Conservation (phyloP, 192 early-diverging fungal species). For the Linnemannia hyalina region DNA sequence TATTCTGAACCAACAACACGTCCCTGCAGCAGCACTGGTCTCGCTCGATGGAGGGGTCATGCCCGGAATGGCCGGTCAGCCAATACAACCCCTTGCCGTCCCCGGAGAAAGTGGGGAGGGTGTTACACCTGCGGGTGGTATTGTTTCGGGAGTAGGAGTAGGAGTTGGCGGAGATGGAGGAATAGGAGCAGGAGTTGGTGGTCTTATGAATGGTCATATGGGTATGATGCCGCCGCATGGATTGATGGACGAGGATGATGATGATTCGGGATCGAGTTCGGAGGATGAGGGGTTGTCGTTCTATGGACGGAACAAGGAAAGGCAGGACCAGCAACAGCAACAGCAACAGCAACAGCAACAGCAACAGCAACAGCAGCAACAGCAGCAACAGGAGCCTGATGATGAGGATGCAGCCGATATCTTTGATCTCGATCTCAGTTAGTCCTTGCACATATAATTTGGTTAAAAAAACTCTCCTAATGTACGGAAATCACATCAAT, state of each 20-base stretch:
- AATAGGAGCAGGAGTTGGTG: neutral
- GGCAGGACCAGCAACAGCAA: conserved; percentile 18
- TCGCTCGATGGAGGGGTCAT: conserved; percentile 45
- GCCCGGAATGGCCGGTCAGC: conserved; percentile 34
- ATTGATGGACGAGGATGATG: conserved; percentile 29
- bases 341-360: neutral
- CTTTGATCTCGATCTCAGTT: conserved; percentile 27
- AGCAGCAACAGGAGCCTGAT: conserved; percentile 20
- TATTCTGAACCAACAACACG: conserved; percentile 63
- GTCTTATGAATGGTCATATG: neutral
- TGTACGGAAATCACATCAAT: too few relatives aligned
- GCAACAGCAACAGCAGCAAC: conserved; percentile 27
- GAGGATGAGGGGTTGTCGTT: conserved; percentile 29
- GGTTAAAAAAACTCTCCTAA: too few relatives aligned
- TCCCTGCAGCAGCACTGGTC: conserved; percentile 49
- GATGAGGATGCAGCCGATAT: conserved; percentile 20
- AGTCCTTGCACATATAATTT: neutral
- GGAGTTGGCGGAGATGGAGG: neutral
- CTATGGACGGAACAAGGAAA: conserved; percentile 20
- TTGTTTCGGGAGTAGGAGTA: neutral
- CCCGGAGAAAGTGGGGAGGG: neutral
- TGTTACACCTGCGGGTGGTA: neutral
- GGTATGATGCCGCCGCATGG: conserved; percentile 18
- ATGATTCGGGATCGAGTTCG: conserved; percentile 48
- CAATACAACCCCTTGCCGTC: neutral